Base-by-base conservation (phyloP, 129 eudicot species). In the Cynara cardunculus region DNA sequence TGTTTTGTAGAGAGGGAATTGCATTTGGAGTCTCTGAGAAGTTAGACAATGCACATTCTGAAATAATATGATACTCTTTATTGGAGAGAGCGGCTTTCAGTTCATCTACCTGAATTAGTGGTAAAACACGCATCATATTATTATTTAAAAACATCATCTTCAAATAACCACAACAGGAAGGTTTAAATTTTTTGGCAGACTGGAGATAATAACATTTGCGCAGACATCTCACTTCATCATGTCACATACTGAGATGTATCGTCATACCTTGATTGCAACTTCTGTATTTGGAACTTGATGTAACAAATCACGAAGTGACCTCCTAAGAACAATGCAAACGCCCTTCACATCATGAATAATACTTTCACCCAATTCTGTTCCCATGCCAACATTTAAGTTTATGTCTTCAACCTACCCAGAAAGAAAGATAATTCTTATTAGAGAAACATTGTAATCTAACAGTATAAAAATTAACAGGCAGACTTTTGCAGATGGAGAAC, bases 331-430 rank as follows among this genome's bases (percentile, higher is more conserved):
- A 80, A 95, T 79, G 31, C 89, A 87, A 79, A 95, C 90, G 11
- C 99, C 99, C 81, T 90, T 89, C 86, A 95, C 97, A 75, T 92
- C 94, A 59, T 92, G 96, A 78, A 95, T 91, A 74, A 95, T 92
- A 79, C 94, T 95, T 79, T 90, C 99, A 81, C 99, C 94, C 79
- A 95, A 59, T 62, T 92, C 94, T 25, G 88, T 59, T 75, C 96
- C 99, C 16, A 85, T 88, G 59, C 93, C 99, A 73, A 92, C 93
- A 84, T 87, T 95, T 62, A 95, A 85, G 87, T 95, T 92, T 88
- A 95, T 95, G 85, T 92, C 97, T 73, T 95, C 99, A 78, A 95
- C 90, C 99, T 94, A 84, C 82, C 62, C 79, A 83, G 66, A 73
- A 32, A 71, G 35, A 53, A 26, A 74, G 13, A 19, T 11, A 32